Base-by-base conservation (phyloP, 768 basidiomycete species). In the Neoboletus subvelutipes region DNA sequence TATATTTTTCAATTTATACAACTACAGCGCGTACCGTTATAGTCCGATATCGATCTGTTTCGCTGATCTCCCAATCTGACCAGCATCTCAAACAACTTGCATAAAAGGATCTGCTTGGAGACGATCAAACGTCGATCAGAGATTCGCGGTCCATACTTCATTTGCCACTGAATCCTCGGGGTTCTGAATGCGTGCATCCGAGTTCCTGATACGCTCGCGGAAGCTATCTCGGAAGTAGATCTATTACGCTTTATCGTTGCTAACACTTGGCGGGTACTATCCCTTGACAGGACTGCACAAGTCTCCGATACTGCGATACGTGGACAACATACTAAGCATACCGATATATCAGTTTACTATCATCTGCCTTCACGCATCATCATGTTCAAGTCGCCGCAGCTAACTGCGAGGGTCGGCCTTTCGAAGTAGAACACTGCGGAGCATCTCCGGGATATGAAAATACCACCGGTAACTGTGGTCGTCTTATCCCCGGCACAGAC, bases 371-470 rank as follows among this genome's bases (percentile, higher is more conserved):
- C 4, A 28, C n/a, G 42, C 24, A 57, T 22, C n/a, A 20, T 29
- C 33, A 18, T 45, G 24, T 7, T 37, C 31, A 29, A 22, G 20
- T 10, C 7, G 31, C 29, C 24, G 13, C 45, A 34, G 37, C 20
- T 10, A 15, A 42, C 8, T 13, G 6, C 41, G 24, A 36, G 24
- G 56, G 42, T 40, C 55, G 47, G 48, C 56, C 33, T 17, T 58
- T 62, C 56, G 15, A 49, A 52, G 49, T 57, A 52, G 20, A 17
- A 17, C 34, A 24, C 29, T 26, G 22, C 18, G 48, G 52, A 52
- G 55, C 50, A 42, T 62, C 50, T 58, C 52, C 64, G 57, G 56
- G 33, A 63, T 20, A 53, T 59, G 64, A 64, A 64, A 66, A 36
- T 12, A 17, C 15, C 15, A 37, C 36, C 42, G 11, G 9, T 11